These are phyloP conservation scores for Paralagenidium karlingii DNA, from an alignment of 352 stramenopile genomes.

Conservation along the genomic window DNA sequence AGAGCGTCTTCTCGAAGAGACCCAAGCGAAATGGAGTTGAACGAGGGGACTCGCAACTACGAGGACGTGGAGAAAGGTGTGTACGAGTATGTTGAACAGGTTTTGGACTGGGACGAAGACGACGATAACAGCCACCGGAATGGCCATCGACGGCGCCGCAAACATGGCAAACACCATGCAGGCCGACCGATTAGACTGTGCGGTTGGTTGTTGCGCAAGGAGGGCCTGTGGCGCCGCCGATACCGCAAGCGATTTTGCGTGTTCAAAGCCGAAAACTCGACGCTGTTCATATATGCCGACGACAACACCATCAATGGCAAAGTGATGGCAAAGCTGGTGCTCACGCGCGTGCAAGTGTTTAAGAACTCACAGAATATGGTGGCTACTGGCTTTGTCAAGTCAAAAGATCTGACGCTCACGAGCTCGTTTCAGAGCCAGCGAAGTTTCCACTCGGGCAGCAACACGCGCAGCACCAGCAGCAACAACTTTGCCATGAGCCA, in stretches of 20 bases:
- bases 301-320: constrained; percentile 27
- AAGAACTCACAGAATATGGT: constrained; percentile 6
- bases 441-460: too few species aligned
- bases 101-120: too few species aligned
- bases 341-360: constrained; percentile 32
- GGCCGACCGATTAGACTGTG: too few species aligned
- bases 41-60: constrained; percentile 22
- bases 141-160: too few species aligned
- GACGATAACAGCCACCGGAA: too few species aligned
- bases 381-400: constrained; percentile 18
- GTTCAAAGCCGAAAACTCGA: constrained; percentile 22
- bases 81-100: constrained; percentile 53
- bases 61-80: constrained; percentile 32
- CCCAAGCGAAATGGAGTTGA: too few species aligned
- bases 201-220: constrained; percentile 41
- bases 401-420: too few species aligned
- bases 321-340: constrained; percentile 19
- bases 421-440: too few species aligned
- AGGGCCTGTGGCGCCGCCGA: constrained; percentile 21
- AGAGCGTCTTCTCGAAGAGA: too few species aligned
- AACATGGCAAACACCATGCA: too few species aligned
- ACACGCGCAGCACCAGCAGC: constrained; percentile 28
- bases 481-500: constrained; percentile 27
- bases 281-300: constrained; percentile 28
- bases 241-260: constrained; percentile 44